A percentile compares a stretch with the other conserved stretches of the same genome.
These are phyloP conservation scores for Luzula sylvatica DNA, from an alignment of 176 grass and related monocot genomes.

Conservation along the genomic window DNA sequence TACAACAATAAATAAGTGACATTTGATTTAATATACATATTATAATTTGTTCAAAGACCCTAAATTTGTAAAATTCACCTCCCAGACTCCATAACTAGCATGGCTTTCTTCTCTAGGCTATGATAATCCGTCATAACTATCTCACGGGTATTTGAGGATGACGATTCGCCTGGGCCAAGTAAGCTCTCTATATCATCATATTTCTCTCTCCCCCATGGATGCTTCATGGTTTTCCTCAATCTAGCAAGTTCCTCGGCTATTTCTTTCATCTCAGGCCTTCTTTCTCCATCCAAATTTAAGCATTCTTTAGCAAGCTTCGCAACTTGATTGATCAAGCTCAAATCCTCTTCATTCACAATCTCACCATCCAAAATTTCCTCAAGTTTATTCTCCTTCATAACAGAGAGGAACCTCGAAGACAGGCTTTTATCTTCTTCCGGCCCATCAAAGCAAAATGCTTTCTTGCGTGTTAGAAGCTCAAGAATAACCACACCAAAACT, in stretches of 20 bases:
- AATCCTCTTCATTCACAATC: slow-evolving; percentile 4
- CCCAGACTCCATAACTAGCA: neutral
- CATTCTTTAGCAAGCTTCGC: neutral
- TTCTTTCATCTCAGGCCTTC: neutral
- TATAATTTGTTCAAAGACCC: too few relatives aligned
- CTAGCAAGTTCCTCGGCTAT: neutral
- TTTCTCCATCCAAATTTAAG: neutral
- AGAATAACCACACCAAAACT: slow-evolving; percentile 8
- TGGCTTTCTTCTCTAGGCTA: neutral
- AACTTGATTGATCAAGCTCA: neutral
- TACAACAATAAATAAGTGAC: too few relatives aligned
- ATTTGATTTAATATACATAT: too few relatives aligned
- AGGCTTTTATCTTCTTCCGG: neutral
- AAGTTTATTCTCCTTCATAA: too few relatives aligned
- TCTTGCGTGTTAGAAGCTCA: neutral
- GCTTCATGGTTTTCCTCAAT: neutral
- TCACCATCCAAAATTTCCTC: neutral
- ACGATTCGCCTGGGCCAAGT: too few relatives aligned
- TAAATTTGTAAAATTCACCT: neutral
- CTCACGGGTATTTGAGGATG: neutral
- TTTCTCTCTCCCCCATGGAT: neutral
- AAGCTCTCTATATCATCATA: neutral
- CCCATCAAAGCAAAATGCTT: neutral
- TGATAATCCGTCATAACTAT: neutral
- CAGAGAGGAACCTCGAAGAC: too few relatives aligned